Evolutionary conservation across 176 grass and related monocot species (phyloP).

Genomic region (Oryza punctata): DNA sequence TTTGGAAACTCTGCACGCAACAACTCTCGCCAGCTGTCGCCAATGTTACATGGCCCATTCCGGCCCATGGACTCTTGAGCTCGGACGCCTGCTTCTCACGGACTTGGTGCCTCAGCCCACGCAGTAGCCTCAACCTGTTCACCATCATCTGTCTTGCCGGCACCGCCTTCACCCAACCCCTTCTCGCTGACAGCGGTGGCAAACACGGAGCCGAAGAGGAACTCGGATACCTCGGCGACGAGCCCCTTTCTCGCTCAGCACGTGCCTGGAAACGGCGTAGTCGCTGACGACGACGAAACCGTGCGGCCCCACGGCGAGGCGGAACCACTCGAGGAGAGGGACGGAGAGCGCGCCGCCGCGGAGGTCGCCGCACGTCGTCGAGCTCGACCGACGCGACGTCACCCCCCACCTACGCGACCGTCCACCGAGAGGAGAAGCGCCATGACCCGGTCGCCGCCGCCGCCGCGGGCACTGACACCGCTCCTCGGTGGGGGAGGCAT

Average conservation of each 20-base stretch:
- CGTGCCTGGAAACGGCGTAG: slow-evolving; percentile 76
- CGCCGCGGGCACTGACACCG: too few relatives aligned
- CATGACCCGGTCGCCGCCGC: slow-evolving; percentile 78
- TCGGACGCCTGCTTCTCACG: too few relatives aligned
- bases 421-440: slow-evolving; percentile 44
- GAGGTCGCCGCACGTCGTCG: slow-evolving; percentile 72
- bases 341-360: background rate
- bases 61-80: too few relatives aligned
- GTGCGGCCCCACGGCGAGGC: slow-evolving; percentile 78
- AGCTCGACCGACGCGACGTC: slow-evolving; percentile 82
- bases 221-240: slow-evolving; percentile 88
- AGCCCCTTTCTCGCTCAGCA: slow-evolving; percentile 50
- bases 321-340: slow-evolving; percentile 93
- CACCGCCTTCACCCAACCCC: too few relatives aligned
- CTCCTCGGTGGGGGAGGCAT: too few relatives aligned
- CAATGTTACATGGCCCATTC: too few relatives aligned
- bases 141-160: too few relatives aligned
- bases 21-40: too few relatives aligned
- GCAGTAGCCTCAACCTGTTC: too few relatives aligned
- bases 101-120: too few relatives aligned
- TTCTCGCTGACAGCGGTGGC: too few relatives aligned
- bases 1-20: too few relatives aligned
- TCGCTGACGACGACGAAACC: slow-evolving; percentile 90
- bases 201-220: background rate
- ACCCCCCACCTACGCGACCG: slow-evolving; percentile 17